Conservation (phyloP, 2,329 filamentous ascomycete genomes). For the Monosporascus cannonballus region DNA sequence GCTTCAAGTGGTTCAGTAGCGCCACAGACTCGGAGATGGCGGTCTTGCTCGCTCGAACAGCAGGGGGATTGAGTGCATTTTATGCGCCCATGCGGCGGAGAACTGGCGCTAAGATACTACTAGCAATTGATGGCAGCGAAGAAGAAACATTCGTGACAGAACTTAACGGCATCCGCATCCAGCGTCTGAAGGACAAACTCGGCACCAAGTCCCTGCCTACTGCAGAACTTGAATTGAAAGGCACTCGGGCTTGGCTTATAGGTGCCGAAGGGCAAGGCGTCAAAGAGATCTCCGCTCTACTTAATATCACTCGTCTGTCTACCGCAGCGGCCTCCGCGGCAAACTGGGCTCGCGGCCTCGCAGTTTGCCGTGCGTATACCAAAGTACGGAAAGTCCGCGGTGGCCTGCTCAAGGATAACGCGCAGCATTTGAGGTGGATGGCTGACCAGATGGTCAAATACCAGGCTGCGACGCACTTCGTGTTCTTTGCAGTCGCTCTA, state of each 20-base stretch:
- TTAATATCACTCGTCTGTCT: constrained; percentile 41
- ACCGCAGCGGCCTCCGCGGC: constrained; percentile 36
- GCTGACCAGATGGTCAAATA: constrained; percentile 40
- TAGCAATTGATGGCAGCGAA: no score
- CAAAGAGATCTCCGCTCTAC: constrained; percentile 51
- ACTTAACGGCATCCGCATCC: constrained; percentile 51
- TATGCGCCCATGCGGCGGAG: constrained; percentile 40
- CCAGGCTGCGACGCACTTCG: constrained; percentile 25
- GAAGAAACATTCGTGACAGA: constrained; percentile 22
- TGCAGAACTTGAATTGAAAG: constrained; percentile 51
- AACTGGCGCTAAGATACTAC: no score
- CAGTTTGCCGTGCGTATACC: constrained; percentile 41
- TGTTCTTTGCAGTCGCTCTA: constrained; percentile 31
- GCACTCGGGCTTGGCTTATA: constrained; percentile 46
- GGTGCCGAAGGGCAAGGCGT: constrained; percentile 52
- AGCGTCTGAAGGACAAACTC: constrained; percentile 57
- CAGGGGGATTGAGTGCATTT: constrained; percentile 44
- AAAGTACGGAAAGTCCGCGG: constrained; percentile 37
- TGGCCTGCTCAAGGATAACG: constrained; percentile 28
- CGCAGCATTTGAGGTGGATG: constrained; percentile 39
- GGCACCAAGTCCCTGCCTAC: constrained; percentile 56
- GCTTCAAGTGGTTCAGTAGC: constrained; percentile 60
- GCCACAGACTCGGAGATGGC: constrained; percentile 56
- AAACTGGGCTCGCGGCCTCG: constrained; percentile 38
- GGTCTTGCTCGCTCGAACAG: constrained; percentile 48